phyloP scores from a whole-genome alignment of 805 yeast species.

The Candida patagonica region DNA sequence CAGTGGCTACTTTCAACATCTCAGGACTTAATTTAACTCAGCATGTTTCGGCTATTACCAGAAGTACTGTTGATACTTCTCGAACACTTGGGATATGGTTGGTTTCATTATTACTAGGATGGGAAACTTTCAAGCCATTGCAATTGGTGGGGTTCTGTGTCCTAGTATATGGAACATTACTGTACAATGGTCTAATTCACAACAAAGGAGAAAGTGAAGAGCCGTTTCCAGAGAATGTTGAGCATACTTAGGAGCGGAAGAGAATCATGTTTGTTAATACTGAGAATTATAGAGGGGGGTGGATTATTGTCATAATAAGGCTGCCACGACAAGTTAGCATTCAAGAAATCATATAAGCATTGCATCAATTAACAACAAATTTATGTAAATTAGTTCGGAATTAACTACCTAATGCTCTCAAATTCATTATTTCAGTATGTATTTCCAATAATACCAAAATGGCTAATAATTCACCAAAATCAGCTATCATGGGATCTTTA shows the following conservation, averaged over 20 bases:
- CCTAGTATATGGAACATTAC: conserved; percentile 61
- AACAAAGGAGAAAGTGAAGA: conserved; percentile 2
- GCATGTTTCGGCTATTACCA: conserved; percentile 59
- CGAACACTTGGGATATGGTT: conserved; percentile 71
- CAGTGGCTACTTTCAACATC: conserved; percentile 63
- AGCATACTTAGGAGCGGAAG: conserved; percentile 13
- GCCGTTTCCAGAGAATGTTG: conserved; percentile 13
- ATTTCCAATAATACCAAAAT: too few relatives aligned
- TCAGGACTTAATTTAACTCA: conserved; percentile 65
- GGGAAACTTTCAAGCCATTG: conserved; percentile 59
- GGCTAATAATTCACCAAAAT: too few relatives aligned
- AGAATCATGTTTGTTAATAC: too few relatives aligned
- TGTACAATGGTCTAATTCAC: conserved; percentile 57
- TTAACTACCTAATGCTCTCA: too few relatives aligned
- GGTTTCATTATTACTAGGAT: conserved; percentile 57
- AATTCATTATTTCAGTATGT: too few relatives aligned
- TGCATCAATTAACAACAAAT: too few relatives aligned
- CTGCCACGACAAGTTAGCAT: too few relatives aligned
- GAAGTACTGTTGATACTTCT: conserved; percentile 72
- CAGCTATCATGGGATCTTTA: too few relatives aligned
- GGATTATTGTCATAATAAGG: too few relatives aligned
- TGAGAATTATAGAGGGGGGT: too few relatives aligned
- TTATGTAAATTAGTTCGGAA: too few relatives aligned
- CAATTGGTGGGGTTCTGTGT: conserved; percentile 57
- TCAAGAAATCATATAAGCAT: too few relatives aligned